A percentile compares a stretch with the other conserved stretches of the same genome.
phyloP scores from a whole-genome alignment of 495 filamentous ascomycete genomes.

The Hypoxylon lienhwacheense region DNA sequence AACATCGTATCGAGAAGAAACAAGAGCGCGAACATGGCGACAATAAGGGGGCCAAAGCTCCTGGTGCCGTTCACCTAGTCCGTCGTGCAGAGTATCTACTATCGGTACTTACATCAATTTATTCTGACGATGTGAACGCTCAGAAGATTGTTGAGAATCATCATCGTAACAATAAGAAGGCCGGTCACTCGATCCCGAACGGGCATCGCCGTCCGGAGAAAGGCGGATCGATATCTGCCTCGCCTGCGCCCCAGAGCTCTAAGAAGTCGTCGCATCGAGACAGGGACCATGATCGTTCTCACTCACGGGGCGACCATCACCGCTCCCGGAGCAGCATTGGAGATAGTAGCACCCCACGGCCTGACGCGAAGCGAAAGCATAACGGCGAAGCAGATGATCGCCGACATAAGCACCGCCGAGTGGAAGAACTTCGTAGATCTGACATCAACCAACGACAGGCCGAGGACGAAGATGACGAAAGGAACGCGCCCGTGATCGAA shows the following conservation, averaged over 20 bases:
- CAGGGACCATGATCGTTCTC: slow-evolving; percentile 45
- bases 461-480: slow-evolving; percentile 46
- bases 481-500: slow-evolving; percentile 48
- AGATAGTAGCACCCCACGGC: slow-evolving; percentile 48
- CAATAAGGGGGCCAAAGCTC: slow-evolving; percentile 80
- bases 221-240: slow-evolving; percentile 58
- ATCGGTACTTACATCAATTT: slow-evolving; percentile 79
- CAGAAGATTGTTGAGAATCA: slow-evolving; percentile 85
- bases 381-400: slow-evolving; percentile 38
- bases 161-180: slow-evolving; percentile 80
- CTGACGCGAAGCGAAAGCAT: slow-evolving; percentile 52
- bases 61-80: slow-evolving; percentile 93
- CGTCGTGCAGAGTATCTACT: slow-evolving; percentile 92
- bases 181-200: slow-evolving; percentile 40
- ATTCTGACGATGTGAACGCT: slow-evolving; percentile 70
- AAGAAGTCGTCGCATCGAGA: slow-evolving; percentile 48
- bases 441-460: slow-evolving; percentile 35
- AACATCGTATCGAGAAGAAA: slow-evolving; percentile 97
- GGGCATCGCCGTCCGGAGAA: slow-evolving; percentile 55
- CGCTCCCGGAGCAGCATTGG: slow-evolving; percentile 52
- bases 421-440: slow-evolving; percentile 40
- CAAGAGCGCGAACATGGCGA: slow-evolving; percentile 81
- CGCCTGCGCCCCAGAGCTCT: slow-evolving; percentile 55
- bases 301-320: slow-evolving; percentile 47
- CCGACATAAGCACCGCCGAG: slow-evolving; percentile 42